phyloP scores from a whole-genome alignment of 148 eudicot species.

The Cornus kousa region DNA sequence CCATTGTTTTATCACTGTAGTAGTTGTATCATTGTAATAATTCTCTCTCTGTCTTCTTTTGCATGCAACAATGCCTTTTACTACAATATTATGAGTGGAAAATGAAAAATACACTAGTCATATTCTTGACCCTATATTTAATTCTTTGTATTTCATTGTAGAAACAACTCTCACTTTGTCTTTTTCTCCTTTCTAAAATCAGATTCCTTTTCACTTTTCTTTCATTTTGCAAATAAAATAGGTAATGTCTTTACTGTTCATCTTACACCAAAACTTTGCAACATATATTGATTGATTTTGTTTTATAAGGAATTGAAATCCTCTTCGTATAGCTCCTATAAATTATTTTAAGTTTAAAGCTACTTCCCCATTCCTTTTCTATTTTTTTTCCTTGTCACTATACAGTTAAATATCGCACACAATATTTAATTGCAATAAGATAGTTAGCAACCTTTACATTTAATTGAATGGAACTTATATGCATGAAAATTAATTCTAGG shows the following conservation, averaged over 20 bases:
- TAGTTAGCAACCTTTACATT: background rate
- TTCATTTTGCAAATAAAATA: too few relatives aligned
- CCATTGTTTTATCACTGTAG: conserved; percentile 1
- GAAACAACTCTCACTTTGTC: background rate
- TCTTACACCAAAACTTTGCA: background rate
- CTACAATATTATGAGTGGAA: background rate
- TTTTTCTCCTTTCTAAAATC: background rate
- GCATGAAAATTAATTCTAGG: background rate
- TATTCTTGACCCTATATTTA: background rate
- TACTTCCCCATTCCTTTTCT: background rate
- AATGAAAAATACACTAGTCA: background rate
- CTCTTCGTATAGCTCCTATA: background rate
- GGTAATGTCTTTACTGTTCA: background rate
- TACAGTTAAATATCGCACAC: background rate
- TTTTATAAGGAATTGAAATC: background rate
- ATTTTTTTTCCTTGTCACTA: too few relatives aligned
- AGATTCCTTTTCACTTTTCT: background rate
- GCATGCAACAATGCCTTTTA: too few relatives aligned
- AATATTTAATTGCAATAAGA: background rate
- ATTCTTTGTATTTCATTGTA: background rate
- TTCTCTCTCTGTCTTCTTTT: too few relatives aligned
- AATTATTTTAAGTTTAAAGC: background rate
- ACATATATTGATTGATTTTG: background rate
- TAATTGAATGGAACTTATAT: too few relatives aligned
- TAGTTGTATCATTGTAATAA: background rate